Evolutionary conservation across 116 monocot genomes (phyloP).

Genomic region (Phalaenopsis hybrid): DNA sequence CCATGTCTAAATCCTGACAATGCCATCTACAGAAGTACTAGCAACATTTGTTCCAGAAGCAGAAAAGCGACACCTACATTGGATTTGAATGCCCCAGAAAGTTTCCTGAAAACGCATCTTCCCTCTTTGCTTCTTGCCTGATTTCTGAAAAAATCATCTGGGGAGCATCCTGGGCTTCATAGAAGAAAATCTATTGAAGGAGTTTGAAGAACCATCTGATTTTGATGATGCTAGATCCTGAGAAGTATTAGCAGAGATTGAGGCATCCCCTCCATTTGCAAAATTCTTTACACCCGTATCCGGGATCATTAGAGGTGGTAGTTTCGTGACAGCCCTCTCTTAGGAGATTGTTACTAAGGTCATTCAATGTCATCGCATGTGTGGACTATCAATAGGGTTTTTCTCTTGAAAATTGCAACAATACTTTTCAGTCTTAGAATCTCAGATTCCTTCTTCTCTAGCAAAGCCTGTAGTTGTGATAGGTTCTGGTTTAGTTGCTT

Average conservation of each 20-base stretch:
- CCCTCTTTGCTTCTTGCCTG: slow-evolving; percentile 24
- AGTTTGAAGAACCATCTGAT: slow-evolving; percentile 20
- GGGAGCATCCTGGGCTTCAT: slow-evolving; percentile 8
- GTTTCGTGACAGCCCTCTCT: slow-evolving; percentile 10
- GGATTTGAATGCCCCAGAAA: slow-evolving; percentile 81
- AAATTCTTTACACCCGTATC: slow-evolving; percentile 6
- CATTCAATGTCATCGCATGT: slow-evolving; percentile 13
- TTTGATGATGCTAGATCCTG: slow-evolving; percentile 14
- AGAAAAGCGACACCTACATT: slow-evolving; percentile 84
- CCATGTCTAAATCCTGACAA: slow-evolving; percentile 99
- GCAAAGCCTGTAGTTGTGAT: slow-evolving; percentile 78
- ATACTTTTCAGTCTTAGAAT: slow-evolving; percentile 41
- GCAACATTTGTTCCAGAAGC: slow-evolving; percentile 91
- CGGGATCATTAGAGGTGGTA: slow-evolving; percentile 3
- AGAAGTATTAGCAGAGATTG: slow-evolving; percentile 13
- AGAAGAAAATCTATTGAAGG: slow-evolving; percentile 10
- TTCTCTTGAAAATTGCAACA: slow-evolving; percentile 16
- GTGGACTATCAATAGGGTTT: slow-evolving; percentile 10
- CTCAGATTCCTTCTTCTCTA: slow-evolving; percentile 77
- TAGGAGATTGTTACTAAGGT: slow-evolving; percentile 6
- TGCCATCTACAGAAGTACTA: slow-evolving; percentile 94
- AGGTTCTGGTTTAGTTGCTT: slow-evolving; percentile 86
- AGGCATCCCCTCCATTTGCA: slow-evolving; percentile 12
- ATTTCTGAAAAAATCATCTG: slow-evolving; percentile 23
- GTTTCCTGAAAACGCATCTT: slow-evolving; percentile 89